Evolutionary conservation across 768 basidiomycete species (phyloP).

Genomic region (Rhizopogon vesiculosus): DNA sequence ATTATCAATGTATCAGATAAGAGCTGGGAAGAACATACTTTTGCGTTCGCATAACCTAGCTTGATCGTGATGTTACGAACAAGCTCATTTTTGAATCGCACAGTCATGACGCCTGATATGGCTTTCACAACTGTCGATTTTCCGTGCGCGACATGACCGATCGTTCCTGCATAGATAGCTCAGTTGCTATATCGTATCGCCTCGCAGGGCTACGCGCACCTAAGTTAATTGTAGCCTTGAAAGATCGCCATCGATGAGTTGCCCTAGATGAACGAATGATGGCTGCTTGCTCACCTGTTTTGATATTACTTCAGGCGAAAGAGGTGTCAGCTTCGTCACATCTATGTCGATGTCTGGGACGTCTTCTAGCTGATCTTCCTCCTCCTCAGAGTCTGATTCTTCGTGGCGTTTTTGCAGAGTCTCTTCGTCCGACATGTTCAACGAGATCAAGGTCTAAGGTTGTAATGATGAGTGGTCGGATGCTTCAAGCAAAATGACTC

Average conservation of each 20-base stretch:
- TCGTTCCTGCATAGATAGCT: conserved; percentile 63
- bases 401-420: conserved; percentile 57
- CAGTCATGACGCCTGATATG: conserved; percentile 97
- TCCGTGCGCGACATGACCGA: conserved; percentile 98
- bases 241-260: neutral
- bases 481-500: too few species aligned
- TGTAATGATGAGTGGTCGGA: neutral
- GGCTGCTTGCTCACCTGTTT: conserved; percentile 64
- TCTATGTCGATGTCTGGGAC: conserved; percentile 75
- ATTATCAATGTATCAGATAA: conserved; percentile 3
- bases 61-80: conserved; percentile 99
- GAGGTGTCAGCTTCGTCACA: conserved; percentile 74
- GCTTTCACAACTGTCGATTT: conserved; percentile 98
- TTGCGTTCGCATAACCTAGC: conserved; percentile 98
- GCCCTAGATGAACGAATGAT: neutral
- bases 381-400: conserved; percentile 70
- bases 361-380: conserved; percentile 47
- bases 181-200: neutral
- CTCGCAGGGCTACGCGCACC: conserved; percentile 38
- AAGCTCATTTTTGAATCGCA: conserved; percentile 98
- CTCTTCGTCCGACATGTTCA: conserved; percentile 65
- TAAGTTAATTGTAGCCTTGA: conserved; percentile 89
- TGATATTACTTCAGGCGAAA: conserved; percentile 87
- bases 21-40: conserved; percentile 49
- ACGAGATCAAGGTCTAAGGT: neutral